Base-by-base conservation (phyloP, 1,284 basidiomycete genomes). In the Leccinum griseonigrum region DNA sequence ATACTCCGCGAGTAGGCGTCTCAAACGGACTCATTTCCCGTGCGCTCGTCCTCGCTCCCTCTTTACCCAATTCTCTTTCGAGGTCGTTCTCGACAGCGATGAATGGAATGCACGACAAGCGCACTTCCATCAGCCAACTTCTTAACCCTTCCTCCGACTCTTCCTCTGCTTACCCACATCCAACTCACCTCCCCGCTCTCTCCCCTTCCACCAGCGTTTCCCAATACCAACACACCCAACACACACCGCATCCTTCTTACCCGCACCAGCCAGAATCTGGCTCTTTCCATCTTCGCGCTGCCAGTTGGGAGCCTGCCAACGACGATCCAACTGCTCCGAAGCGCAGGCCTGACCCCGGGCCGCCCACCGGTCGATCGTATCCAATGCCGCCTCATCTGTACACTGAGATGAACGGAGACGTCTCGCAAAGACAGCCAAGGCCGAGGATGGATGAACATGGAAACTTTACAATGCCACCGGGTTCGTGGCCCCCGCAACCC, bases 61-160 rank as follows among this genome's bases (percentile, higher is more conserved):
- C 34, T 57, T 55, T 60, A 63, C 59, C 55, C 54, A 50, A 65
- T 65, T 40, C n/a, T n/a, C 16, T 13, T 38, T 38, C 38, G 38
- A 14, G 61, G 55, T 62, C 63, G 63, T 65, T 56, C 59, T 10
- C 62, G 4, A 4, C 50, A 65, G 69, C 72, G 63, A 82, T 81
- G 80, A 80, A 82, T 63, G 72, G 71, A 65, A 69, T 82, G 63
- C 80, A 83, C 59, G 81, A 83, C 69, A 83, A 81, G 68, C 80
- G 82, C 51, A 83, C 82, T 10, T 82, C 81, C 59, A 82, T 83
- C 71, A 78, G 75, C 66, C 78, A 83, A 63, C 78, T 82, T n/a
- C 79, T 82, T 68, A 82, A 82, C 63, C 80, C 80, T 28, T 75
- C 75, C 55, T 70, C 72, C 57, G 69, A 68, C 60, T 74, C 71